Evolutionary conservation across 768 basidiomycete genomes (phyloP).

Genomic region (Tremella yokohamensis): DNA sequence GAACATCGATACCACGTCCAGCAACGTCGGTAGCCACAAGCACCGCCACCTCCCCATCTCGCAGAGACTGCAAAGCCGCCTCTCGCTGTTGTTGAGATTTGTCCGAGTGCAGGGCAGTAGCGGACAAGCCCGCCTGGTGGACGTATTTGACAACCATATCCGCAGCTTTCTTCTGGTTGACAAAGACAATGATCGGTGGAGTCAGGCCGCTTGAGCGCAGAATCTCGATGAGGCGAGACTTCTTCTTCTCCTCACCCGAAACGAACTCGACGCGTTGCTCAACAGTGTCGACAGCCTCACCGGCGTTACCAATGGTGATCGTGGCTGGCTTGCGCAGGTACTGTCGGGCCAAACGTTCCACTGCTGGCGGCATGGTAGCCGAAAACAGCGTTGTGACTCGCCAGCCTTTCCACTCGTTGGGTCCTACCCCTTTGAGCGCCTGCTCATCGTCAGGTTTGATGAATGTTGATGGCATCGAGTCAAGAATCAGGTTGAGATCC

Average conservation of each 20-base stretch:
- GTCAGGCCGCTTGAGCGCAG: constrained; percentile 77
- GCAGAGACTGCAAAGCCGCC: constrained; percentile 77
- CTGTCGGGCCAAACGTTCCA: constrained; percentile 71
- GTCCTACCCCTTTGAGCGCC: constrained; percentile 62
- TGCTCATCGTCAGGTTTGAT: constrained; percentile 80
- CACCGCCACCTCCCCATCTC: constrained; percentile 79
- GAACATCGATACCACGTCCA: constrained; percentile 97
- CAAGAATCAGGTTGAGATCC: constrained; percentile 89
- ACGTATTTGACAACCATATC: constrained; percentile 97
- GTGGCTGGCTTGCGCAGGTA: constrained; percentile 88
- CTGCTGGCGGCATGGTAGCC: constrained; percentile 56
- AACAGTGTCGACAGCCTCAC: constrained; percentile 95
- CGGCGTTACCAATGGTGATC: constrained; percentile 97
- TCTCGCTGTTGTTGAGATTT: constrained; percentile 98
- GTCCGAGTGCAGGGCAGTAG: constrained; percentile 89
- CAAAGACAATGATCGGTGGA: constrained; percentile 95
- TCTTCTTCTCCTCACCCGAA: constrained; percentile 94
- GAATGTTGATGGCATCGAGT: constrained; percentile 79
- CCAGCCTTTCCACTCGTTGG: constrained; percentile 50
- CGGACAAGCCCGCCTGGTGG: constrained; percentile 77
- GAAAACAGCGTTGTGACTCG: constrained; percentile 92
- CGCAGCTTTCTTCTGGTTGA: constrained; percentile 99
- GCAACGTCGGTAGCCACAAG: constrained; percentile 96
- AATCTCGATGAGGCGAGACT: constrained; percentile 81
- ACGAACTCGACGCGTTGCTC: constrained; percentile 95